A percentile compares a stretch with the other conserved stretches of the same genome.
These are phyloP conservation scores for Saccharomycopsis sp. DNA, from an alignment of 805 yeast genomes.

Conservation along the genomic window DNA sequence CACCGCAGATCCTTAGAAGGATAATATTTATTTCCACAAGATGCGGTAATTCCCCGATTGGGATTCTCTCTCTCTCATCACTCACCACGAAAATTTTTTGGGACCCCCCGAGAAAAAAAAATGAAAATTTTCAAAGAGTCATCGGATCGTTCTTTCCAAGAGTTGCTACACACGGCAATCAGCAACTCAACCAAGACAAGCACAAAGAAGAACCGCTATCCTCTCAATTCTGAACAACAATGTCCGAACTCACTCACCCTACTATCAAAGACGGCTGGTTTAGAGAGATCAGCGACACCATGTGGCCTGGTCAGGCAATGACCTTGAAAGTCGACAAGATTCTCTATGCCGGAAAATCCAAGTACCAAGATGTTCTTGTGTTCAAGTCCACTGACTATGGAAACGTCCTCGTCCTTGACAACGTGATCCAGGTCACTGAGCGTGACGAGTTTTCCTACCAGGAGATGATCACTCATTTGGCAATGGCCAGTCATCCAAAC, in stretches of 20 bases:
- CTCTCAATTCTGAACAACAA: neutral
- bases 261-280: constrained; percentile 73
- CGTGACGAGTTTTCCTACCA: constrained; percentile 97
- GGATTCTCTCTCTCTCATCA: neutral
- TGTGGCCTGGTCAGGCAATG: constrained; percentile 99
- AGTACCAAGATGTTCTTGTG: constrained; percentile 89
- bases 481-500: constrained; percentile 86
- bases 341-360: constrained; percentile 75
- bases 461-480: constrained; percentile 96
- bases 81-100: neutral
- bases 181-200: too few species aligned
- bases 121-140: neutral
- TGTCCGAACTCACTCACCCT: constrained; percentile 7
- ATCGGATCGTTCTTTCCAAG: neutral
- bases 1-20: too few species aligned
- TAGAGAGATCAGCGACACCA: constrained; percentile 86
- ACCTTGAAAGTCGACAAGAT: constrained; percentile 80
- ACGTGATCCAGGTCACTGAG: constrained; percentile 93
- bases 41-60: neutral
- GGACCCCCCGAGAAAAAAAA: neutral
- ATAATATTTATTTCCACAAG: too few species aligned
- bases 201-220: neutral
- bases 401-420: constrained; percentile 89
- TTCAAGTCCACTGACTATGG: constrained; percentile 93
- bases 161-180: too few species aligned